Percentiles rank a stretch among this genome's conserved stretches.
These are phyloP conservation scores for Metarhizium robertsii DNA, from an alignment of 2,329 filamentous ascomycete genomes.

Conservation along the genomic window DNA sequence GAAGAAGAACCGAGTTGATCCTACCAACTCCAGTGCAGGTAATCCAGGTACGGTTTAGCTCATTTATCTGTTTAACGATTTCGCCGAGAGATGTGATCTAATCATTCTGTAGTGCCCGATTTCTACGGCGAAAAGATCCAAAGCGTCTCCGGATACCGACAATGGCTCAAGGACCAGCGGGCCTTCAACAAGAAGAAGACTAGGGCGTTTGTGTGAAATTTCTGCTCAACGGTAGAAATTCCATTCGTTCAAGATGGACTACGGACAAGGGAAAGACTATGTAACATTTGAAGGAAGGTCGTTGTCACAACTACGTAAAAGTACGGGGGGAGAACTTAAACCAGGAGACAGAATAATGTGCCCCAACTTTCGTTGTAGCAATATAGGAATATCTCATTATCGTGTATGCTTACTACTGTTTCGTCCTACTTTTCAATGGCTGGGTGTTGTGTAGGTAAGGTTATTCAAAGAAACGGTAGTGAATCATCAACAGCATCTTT, in stretches of 20 bases:
- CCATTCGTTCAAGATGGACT: conserved; percentile 5
- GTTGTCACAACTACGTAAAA: neutral
- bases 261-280: neutral
- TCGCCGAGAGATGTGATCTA: conserved; percentile 6
- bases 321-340: neutral
- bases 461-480: conserved; percentile 39
- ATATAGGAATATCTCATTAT: conserved; percentile 2
- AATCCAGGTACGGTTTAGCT: conserved; percentile 57
- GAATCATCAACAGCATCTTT: conserved; percentile 54
- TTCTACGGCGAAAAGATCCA: conserved; percentile 99
- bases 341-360: neutral
- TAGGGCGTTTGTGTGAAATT: conserved; percentile 47
- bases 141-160: conserved; percentile 80
- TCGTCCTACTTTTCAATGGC: neutral
- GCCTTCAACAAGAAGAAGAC: conserved; percentile 95
- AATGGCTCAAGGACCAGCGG: conserved; percentile 95
- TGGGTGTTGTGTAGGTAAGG: neutral
- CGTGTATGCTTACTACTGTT: neutral
- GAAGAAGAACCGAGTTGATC: conserved; percentile 87
- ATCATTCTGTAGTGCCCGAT: conserved; percentile 59
- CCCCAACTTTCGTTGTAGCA: conserved; percentile 7
- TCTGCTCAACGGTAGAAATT: neutral
- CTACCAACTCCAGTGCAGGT: conserved; percentile 74
- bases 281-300: neutral
- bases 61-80: neutral